Conservation (phyloP, 2,329 filamentous ascomycete species). For the Trichophyton verrucosum region DNA sequence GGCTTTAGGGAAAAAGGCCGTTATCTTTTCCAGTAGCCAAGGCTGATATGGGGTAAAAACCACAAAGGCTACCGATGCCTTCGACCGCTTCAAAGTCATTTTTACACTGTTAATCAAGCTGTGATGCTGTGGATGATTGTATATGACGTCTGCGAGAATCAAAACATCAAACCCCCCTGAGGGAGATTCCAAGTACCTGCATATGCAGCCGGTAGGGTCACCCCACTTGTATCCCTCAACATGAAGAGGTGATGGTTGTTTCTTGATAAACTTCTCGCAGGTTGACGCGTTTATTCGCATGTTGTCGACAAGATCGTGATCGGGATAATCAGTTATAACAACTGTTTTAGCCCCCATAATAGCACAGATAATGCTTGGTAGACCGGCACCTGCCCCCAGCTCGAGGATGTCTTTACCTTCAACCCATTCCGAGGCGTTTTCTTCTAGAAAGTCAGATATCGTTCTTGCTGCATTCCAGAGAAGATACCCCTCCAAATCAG, state of each 20-base stretch:
- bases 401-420: conserved; percentile 62
- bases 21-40: conserved; percentile 74
- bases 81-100: conserved; percentile 47
- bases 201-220: conserved; percentile 45
- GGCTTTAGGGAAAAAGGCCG: conserved; percentile 73
- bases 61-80: conserved; percentile 57
- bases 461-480: conserved; percentile 84
- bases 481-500: conserved; percentile 52
- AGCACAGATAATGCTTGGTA: conserved; percentile 68
- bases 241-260: conserved; percentile 35
- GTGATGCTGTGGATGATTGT: conserved; percentile 76
- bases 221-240: conserved; percentile 79
- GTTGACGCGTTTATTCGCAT: conserved; percentile 60
- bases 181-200: conserved; percentile 42
- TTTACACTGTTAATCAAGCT: conserved; percentile 63
- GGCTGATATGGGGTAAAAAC: conserved; percentile 93
- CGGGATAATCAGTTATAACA: conserved; percentile 81
- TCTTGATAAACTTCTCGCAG: conserved; percentile 38
- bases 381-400: conserved; percentile 74
- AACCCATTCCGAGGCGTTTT: conserved; percentile 49
- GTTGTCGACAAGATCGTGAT: conserved; percentile 68
- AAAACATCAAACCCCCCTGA: conserved; percentile 57
- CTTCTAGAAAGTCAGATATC: conserved; percentile 65
- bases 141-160: conserved; percentile 78
- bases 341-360: conserved; percentile 54